Base-by-base conservation (phyloP, 2,329 filamentous ascomycete genomes). In the Nemania sp. region DNA sequence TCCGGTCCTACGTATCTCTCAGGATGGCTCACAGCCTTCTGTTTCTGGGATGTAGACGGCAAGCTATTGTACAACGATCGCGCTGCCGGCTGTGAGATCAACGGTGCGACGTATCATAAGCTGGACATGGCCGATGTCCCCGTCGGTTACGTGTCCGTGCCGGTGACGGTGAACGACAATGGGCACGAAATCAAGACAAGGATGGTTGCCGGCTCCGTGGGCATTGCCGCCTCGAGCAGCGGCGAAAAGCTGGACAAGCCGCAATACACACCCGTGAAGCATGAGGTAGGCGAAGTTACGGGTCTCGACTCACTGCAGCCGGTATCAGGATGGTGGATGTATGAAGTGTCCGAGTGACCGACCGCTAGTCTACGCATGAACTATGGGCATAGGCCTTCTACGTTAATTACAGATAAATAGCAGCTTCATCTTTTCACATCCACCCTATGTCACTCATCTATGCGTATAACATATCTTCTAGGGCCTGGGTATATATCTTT, bases 21-120 rank as follows among this genome's bases (percentile, higher is more conserved):
- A 3, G 60, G 60, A 4, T 63, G 60, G 60, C 32, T 63, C 48
- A 50, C 60, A 1, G 60, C 60, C 15, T 60, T 63, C 43, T 63
- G 51, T 18, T 57, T 63, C 17, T 63, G 60, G 60, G 15, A 53
- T 32, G 47, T 1, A 3, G 40, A 34, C 7, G 60, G 35, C 25
- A 48, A 35, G 35, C 12, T n/a, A 4, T 3, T 43, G 15, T 17
- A 20, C 40, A 43, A 11, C 17, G 9, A 2, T 43, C 3, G 15
- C 40, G 40, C 3, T 17, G 17, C 3, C 15, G 45, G 20, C 5
- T 32, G 45, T 9, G 20, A 20, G 15, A 20, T 45, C 10, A 17
- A 45, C 7, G 40, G 17, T 6, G 7, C n/a, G 17, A 4, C 20
- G 3, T 45, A 45, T 20, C 40, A 20, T 20, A 20, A 3, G 15